These are phyloP conservation scores for Cryptosporidium baileyi DNA, from an alignment of 169 alveolate genomes.

Conservation along the genomic window DNA sequence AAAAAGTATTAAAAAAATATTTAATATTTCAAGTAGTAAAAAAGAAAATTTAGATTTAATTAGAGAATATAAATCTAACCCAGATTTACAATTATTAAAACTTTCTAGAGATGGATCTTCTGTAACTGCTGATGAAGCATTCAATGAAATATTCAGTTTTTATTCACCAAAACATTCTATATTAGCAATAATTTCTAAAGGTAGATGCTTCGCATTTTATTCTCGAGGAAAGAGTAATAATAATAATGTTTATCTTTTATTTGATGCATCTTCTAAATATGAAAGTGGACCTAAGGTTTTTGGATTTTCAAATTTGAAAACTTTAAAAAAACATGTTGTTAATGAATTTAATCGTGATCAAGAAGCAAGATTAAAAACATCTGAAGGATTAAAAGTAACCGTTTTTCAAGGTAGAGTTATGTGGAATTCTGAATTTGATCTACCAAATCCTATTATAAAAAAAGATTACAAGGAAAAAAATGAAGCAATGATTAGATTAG, in stretches of 20 bases:
- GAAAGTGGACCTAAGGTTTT: conserved; percentile 50
- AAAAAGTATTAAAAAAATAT: conserved; percentile 12
- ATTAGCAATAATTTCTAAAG: conserved; percentile 53
- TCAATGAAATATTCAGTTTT: conserved; percentile 40
- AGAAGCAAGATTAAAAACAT: conserved; percentile 28
- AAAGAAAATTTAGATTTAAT: conserved; percentile 35
- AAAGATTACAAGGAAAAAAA: conserved; percentile 41
- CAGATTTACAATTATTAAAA: conserved; percentile 51
- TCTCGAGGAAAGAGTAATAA: conserved; percentile 1
- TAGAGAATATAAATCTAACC: conserved; percentile 51
- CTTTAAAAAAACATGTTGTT: conserved; percentile 1
- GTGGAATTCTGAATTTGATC: conserved; percentile 1
- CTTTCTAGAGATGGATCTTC: conserved; percentile 48
- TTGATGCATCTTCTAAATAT: conserved; percentile 55
- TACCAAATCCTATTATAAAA: conserved; percentile 39
- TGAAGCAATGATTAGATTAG: conserved; percentile 52
- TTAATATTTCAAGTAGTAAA: neutral
- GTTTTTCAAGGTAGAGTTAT: conserved; percentile 59
- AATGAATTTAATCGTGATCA: conserved; percentile 45
- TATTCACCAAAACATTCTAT: conserved; percentile 34
- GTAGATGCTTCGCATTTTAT: conserved; percentile 64
- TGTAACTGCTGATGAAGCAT: conserved; percentile 54
- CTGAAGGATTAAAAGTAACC: conserved; percentile 30
- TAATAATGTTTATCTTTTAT: neutral
- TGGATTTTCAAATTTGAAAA: conserved; percentile 21